Conservation (phyloP, 169 alveolate species). For the Neospora caninum region DNA sequence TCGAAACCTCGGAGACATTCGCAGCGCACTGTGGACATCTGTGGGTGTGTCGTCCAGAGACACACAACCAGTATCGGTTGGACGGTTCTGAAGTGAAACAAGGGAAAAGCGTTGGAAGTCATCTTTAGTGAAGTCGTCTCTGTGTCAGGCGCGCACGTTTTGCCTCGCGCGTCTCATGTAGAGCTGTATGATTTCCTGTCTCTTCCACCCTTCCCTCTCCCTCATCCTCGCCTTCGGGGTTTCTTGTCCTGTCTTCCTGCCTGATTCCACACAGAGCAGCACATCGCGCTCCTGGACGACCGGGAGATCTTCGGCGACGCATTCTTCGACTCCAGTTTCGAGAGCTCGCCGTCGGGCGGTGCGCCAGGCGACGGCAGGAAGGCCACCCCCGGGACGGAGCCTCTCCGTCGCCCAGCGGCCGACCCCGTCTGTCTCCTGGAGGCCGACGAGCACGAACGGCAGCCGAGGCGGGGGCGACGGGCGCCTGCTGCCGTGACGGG, state of each 20-base stretch:
- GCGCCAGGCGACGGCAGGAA: background rate
- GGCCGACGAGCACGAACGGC: background rate
- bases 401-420: background rate
- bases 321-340: constrained; percentile 16
- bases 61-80: too few species aligned
- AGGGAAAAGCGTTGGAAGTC: too few species aligned
- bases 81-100: too few species aligned
- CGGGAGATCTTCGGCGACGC: constrained; percentile 27
- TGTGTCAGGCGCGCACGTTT: too few species aligned
- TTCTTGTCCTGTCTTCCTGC: background rate
- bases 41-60: too few species aligned
- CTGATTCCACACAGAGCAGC: background rate
- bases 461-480: background rate
- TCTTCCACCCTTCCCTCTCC: too few species aligned
- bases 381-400: background rate
- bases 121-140: too few species aligned
- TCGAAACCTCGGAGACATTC: too few species aligned
- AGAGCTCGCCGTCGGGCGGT: background rate
- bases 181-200: too few species aligned
- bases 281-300: constrained; percentile 34
- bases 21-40: too few species aligned
- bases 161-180: too few species aligned
- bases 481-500: background rate
- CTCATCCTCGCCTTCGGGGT: too few species aligned
- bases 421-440: background rate